Base-by-base conservation (phyloP, 177 flowering plant species). In the Vitis hybrid region DNA sequence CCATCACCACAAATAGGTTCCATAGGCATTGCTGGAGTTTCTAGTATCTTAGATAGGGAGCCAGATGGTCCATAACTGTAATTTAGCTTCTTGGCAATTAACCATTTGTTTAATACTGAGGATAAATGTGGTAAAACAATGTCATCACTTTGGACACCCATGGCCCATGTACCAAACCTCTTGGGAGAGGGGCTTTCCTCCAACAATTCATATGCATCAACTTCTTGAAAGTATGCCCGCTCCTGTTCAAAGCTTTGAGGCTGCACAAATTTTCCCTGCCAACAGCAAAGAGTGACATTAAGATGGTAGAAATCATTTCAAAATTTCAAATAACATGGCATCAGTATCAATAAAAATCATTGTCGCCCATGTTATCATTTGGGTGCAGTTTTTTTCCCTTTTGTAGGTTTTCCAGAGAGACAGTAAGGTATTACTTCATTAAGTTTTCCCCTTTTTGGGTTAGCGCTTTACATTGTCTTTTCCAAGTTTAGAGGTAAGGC, bases 181-280 rank as follows among this genome's bases (percentile, higher is more conserved):
- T 91, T 91, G 10, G 98, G 97, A 5, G 99, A 96, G 50, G 99
- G 98, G 69, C 98, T 93, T 75, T 93, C 99, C 79, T 92, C 97
- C 70, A 86, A 50, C 80, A 96, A 81, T 75, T 91, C 93, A 76
- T 85, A 86, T 26, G 92, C 80, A 81, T 93, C 98, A 65, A 93
- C 91, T 76, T 93, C 98, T 74, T 94, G 66, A 75, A 96, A 96
- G 74, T 94, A 93, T 59, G 84, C 88, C n/a, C 76, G 65, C 73
- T 93, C 98, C 75, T 85, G 87, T 13, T 86, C 93, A 71, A 74
- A 92, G 76, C 76, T 87, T 21, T 80, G 81, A 70, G 82, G 81
- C 39, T 68, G 81, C 26, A 71, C 74, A 53, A 22, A 62, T 78
- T 82, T 93, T 63, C 84, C 89, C 94, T 91, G 76, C 49, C 66